These are phyloP conservation scores for Mikania micrantha DNA, from an alignment of 129 eudicot species.

Conservation along the genomic window DNA sequence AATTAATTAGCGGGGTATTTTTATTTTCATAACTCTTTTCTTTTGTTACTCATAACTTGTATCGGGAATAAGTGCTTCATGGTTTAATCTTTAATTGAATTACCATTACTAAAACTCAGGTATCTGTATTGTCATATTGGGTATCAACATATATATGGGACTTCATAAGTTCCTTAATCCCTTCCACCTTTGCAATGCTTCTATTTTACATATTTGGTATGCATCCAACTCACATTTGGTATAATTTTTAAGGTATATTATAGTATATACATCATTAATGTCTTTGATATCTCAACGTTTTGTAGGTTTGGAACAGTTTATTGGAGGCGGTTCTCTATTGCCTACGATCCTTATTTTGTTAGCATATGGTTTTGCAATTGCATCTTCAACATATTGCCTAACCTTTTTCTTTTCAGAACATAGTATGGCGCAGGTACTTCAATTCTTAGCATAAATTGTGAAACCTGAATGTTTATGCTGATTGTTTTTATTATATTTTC, in stretches of 20 bases:
- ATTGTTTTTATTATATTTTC: conserved; percentile 24
- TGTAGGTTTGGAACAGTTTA: conserved; percentile 83
- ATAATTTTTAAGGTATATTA: conserved; percentile 6
- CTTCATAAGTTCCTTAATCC: conserved; percentile 90
- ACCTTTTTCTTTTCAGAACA: conserved; percentile 96
- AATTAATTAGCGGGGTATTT: conserved; percentile 90
- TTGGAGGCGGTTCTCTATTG: conserved; percentile 61
- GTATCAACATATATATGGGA: conserved; percentile 86
- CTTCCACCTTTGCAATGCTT: conserved; percentile 74
- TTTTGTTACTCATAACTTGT: conserved; percentile 6
- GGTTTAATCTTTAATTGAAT: conserved; percentile 26
- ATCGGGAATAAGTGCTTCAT: not conserved
- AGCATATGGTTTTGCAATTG: conserved; percentile 86
- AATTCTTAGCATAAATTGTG: conserved; percentile 12
- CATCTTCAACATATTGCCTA: conserved; percentile 95
- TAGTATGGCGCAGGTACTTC: conserved; percentile 85
- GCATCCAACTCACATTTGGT: conserved; percentile 13
- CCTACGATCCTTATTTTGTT: conserved; percentile 73
- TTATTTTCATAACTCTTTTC: conserved; percentile 11
- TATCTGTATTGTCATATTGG: conserved; percentile 88
- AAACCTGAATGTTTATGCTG: not conserved
- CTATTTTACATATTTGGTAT: conserved; percentile 88
- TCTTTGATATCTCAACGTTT: conserved; percentile 15
- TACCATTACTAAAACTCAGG: conserved; percentile 58
- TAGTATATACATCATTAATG: conserved; percentile 12